A percentile compares a stretch with the other conserved stretches of the same genome.
Evolutionary conservation across 148 eudicot genomes (phyloP).

Genomic region (Fagopyrum tataricum): DNA sequence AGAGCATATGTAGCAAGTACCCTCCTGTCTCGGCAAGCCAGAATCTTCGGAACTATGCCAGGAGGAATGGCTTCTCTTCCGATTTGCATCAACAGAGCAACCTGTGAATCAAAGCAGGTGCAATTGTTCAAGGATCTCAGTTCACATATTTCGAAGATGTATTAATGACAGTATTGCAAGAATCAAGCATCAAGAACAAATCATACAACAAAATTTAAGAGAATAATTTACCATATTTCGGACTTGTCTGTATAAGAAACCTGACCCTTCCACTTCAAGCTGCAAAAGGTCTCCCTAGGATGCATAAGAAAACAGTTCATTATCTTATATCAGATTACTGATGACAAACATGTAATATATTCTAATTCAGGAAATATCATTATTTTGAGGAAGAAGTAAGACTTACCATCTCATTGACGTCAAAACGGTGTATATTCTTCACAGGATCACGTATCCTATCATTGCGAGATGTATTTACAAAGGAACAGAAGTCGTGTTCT

Average conservation of each 20-base stretch:
- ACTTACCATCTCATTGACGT: constrained; percentile 66
- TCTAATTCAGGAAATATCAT: not conserved
- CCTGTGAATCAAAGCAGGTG: constrained; percentile 29
- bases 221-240: constrained; percentile 70
- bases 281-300: constrained; percentile 72
- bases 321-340: not conserved
- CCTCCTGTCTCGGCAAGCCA: constrained; percentile 57
- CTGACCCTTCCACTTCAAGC: constrained; percentile 97
- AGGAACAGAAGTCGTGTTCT: constrained; percentile 74
- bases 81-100: constrained; percentile 79
- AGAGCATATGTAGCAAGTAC: constrained; percentile 61
- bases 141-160: not conserved
- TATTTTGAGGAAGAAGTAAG: not conserved
- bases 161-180: not conserved
- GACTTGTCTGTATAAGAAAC: constrained; percentile 90
- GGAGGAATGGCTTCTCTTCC: constrained; percentile 84
- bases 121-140: constrained; percentile 5
- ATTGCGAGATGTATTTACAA: constrained; percentile 60
- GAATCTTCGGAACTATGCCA: constrained; percentile 54
- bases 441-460: constrained; percentile 53
- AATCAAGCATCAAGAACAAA: not conserved
- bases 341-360: not conserved
- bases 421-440: constrained; percentile 64
- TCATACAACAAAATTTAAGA: constrained; percentile 3
- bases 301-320: constrained; percentile 17